Evolutionary conservation across 2,329 filamentous ascomycete species (phyloP).

Genomic region (Colletotrichum sp.): DNA sequence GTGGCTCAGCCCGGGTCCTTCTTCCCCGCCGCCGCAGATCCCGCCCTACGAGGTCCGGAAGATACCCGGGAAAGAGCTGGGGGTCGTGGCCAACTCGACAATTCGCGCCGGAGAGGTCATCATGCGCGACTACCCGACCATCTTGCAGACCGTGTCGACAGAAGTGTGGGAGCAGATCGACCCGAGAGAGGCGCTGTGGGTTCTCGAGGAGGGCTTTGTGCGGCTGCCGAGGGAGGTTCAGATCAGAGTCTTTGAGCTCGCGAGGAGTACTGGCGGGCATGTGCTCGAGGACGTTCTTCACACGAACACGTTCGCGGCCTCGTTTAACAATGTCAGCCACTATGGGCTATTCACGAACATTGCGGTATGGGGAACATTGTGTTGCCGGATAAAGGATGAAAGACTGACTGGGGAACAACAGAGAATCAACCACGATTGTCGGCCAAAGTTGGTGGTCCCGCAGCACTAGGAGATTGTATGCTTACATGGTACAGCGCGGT

Average conservation of each 20-base stretch:
- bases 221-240: constrained; percentile 26
- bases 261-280: constrained; percentile 33
- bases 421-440: constrained; percentile 41
- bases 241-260: constrained; percentile 28
- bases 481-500: constrained; percentile 28
- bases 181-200: constrained; percentile 23
- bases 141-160: constrained; percentile 25
- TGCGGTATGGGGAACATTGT: constrained; percentile 15
- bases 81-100: constrained; percentile 32
- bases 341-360: constrained; percentile 37
- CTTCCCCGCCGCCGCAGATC: background rate
- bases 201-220: constrained; percentile 32
- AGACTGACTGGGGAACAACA: background rate
- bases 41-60: constrained; percentile 29
- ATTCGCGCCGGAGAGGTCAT: constrained; percentile 35
- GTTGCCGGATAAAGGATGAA: background rate
- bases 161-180: constrained; percentile 25
- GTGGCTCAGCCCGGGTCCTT: background rate
- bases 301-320: constrained; percentile 37
- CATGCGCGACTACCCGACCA: constrained; percentile 31
- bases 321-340: constrained; percentile 24
- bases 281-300: constrained; percentile 35
- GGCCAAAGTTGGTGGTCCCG: constrained; percentile 32
- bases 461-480: background rate
- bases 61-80: constrained; percentile 33